Evolutionary conservation across 352 stramenopile species (phyloP), one percentile per base, ranked within the genome.

Genomic region (Phytophthora vignae): DNA sequence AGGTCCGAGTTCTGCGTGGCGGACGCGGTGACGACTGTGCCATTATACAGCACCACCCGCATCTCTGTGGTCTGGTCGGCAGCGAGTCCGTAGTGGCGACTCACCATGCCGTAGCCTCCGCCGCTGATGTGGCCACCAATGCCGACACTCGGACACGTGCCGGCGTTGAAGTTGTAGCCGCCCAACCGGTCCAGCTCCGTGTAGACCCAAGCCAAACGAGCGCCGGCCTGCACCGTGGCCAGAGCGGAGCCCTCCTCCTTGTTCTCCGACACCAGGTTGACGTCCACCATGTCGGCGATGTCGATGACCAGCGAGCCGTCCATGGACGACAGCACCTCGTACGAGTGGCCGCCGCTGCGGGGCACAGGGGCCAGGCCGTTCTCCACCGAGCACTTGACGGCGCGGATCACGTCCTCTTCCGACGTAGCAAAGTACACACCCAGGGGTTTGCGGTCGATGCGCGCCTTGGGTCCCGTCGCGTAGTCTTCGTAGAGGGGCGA

Each of bases 251-350:
- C 78, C 54, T 85, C 73, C 3, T 50, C 55, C 11, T 71, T 44
- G 59, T 82, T 61, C 31, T 83, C 64, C 10, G 70, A 74, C 22
- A 78, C 53, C 19, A 87, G 49, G 31, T 36, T 69, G 8, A 87
- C 64, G 7, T 74, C 67, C 49, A 84, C 82, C 82, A 89, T 89
- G 58, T 81, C 78, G 72, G 82, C 79, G 17, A 89, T 79, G 53
- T 89, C 82, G 58, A 89, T 87, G 42, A 87, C 82, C 12, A 89
- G 58, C 52, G 79, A 81, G 38, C 77, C 79, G 55, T 87, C 77
- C 77, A 89, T 85, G 25, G 82, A 89, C 21, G 78, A 87, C 17
- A 89, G 65, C 44, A 85, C 79, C 31, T 89, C 79, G 67, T 89
- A 89, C 38, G 79, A 87, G 60, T 89, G 82, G 25, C 82, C 82